Evolutionary conservation across 768 basidiomycete species (phyloP).

Genomic region (Pisolithus microcarpus): DNA sequence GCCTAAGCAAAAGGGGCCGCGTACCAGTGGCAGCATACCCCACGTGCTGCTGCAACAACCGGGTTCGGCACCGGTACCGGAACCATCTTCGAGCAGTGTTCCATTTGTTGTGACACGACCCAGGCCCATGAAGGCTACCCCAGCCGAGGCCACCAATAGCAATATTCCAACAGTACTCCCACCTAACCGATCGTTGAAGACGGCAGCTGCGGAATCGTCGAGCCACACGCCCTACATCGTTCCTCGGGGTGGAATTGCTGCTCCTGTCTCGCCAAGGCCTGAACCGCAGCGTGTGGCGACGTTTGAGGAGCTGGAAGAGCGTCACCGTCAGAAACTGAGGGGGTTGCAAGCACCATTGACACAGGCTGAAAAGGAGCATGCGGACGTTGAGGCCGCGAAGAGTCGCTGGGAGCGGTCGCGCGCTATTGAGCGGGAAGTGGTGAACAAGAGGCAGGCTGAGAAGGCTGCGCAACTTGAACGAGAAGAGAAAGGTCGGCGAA

Average conservation of each 20-base stretch:
- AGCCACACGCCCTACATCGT: conserved; percentile 38
- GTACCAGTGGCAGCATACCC: conserved; percentile 18
- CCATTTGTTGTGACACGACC: conserved; percentile 20
- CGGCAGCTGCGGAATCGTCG: conserved; percentile 22
- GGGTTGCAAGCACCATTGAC: conserved; percentile 80
- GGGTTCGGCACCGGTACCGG: conserved; percentile 23
- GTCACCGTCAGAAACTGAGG: conserved; percentile 79
- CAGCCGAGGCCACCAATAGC: conserved; percentile 13
- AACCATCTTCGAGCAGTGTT: conserved; percentile 10
- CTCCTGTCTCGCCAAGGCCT: conserved; percentile 43
- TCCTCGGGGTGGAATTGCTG: conserved; percentile 37
- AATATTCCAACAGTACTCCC: conserved; percentile 28
- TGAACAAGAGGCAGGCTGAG: conserved; percentile 67
- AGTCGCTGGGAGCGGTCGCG: conserved; percentile 79
- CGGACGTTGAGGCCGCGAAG: conserved; percentile 66
- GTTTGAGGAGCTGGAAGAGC: conserved; percentile 80
- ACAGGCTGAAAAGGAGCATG: conserved; percentile 70
- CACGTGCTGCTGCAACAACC: conserved; percentile 24
- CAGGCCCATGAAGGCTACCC: conserved; percentile 12
- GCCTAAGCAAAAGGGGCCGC: conserved; percentile 17
- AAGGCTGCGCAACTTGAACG: conserved; percentile 43
- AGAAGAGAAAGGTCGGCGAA: conserved; percentile 44
- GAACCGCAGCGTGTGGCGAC: conserved; percentile 55
- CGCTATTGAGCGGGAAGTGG: conserved; percentile 65
- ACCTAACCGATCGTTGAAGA: conserved; percentile 27